phyloP scores from a whole-genome alignment of 2,329 filamentous ascomycete species.

The Phialophora expanda region DNA sequence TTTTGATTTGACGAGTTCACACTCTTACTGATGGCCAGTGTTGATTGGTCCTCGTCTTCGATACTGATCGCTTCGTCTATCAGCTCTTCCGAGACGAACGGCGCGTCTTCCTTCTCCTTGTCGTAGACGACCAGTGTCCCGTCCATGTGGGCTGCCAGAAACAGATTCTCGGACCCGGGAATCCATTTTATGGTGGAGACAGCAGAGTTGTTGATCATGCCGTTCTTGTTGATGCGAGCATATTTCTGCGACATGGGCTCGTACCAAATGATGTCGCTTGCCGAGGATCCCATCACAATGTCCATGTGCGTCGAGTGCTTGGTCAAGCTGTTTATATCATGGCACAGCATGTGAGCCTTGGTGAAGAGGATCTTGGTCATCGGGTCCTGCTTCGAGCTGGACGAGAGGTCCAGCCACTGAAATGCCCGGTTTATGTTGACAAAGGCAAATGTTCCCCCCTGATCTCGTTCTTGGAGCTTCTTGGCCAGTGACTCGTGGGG shows the following conservation, averaged over 20 bases:
- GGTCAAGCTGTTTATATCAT: slow-evolving; percentile 85
- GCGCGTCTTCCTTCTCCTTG: slow-evolving; percentile 91
- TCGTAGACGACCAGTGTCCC: slow-evolving; percentile 92
- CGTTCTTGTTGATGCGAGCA: slow-evolving; percentile 94
- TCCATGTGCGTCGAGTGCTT: slow-evolving; percentile 83
- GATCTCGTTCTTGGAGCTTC: slow-evolving; percentile 76
- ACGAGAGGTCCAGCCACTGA: slow-evolving; percentile 91
- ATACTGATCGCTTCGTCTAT: slow-evolving; percentile 43
- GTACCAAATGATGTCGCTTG: slow-evolving; percentile 97
- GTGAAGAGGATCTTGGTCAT: slow-evolving; percentile 96
- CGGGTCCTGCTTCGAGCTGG: slow-evolving; percentile 74
- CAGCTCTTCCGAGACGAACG: slow-evolving; percentile 74
- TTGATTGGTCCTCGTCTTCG: slow-evolving; percentile 45
- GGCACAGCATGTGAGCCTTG: slow-evolving; percentile 91
- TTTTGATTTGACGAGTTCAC: slow-evolving; percentile 94
- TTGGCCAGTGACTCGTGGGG: slow-evolving; percentile 81
- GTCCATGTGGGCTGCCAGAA: slow-evolving; percentile 90
- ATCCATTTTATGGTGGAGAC: slow-evolving; percentile 92
- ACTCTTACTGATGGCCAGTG: slow-evolving; percentile 80
- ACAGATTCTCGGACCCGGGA: slow-evolving; percentile 89
- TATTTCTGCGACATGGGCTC: slow-evolving; percentile 97
- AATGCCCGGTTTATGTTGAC: slow-evolving; percentile 95
- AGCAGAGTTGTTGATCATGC: slow-evolving; percentile 82
- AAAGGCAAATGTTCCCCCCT: slow-evolving; percentile 85
- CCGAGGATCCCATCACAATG: slow-evolving; percentile 93